phyloP scores from a whole-genome alignment of 306 rosid species.

The Prunus mongolica region DNA sequence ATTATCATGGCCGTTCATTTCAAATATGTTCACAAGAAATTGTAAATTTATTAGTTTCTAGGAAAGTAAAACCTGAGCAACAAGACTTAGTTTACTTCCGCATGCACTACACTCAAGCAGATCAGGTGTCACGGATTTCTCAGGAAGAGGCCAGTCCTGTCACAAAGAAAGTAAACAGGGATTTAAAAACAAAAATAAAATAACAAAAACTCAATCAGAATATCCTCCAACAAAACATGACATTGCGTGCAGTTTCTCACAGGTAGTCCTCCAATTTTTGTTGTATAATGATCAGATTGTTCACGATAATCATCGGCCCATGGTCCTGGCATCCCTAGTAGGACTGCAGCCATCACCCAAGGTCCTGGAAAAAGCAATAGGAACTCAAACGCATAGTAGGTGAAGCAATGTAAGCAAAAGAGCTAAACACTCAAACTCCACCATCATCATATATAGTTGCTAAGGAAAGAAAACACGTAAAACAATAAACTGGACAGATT shows the following conservation, averaged over 20 bases:
- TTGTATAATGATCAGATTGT: slow-evolving; percentile 59
- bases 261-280: slow-evolving; percentile 87
- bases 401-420: neutral
- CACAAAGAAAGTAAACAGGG: neutral
- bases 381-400: too few species aligned
- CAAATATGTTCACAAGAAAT: neutral
- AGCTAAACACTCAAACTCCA: neutral
- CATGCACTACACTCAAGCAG: slow-evolving; percentile 57
- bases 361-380: neutral
- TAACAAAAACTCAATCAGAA: neutral
- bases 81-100: slow-evolving; percentile 47
- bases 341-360: slow-evolving; percentile 35
- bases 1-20: neutral
- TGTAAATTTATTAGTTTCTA: neutral
- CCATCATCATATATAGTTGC: neutral
- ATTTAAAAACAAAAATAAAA: too few species aligned
- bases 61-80: slow-evolving; percentile 50
- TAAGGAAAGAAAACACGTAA: neutral
- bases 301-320: slow-evolving; percentile 66
- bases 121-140: slow-evolving; percentile 25
- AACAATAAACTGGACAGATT: neutral
- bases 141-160: slow-evolving; percentile 74
- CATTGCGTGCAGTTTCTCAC: slow-evolving; percentile 33
- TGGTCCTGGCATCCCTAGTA: slow-evolving; percentile 79
- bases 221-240: neutral